Conservation (phyloP, 176 grass and related monocot genomes). For the Luzula sylvatica region DNA sequence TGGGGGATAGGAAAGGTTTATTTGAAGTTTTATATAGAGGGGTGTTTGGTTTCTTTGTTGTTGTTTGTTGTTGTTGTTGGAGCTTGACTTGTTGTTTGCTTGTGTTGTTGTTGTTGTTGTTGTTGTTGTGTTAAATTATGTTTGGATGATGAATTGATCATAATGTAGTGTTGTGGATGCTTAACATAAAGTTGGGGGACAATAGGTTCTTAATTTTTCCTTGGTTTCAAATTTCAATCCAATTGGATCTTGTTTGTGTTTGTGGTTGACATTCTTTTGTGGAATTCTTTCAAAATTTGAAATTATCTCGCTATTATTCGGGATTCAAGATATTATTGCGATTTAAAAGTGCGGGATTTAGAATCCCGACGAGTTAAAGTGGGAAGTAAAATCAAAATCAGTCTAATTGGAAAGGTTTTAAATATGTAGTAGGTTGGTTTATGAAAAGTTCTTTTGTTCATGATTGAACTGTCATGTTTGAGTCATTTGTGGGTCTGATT, state of each 20-base stretch:
- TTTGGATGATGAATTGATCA: conserved; percentile 10
- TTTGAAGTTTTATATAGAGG: conserved; percentile 13
- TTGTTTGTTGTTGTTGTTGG: conserved; percentile 3
- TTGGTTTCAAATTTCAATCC: background rate
- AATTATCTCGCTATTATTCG: conserved; percentile 1
- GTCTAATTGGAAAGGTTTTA: too few relatives aligned
- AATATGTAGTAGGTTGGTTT: too few relatives aligned
- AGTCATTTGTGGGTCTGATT: too few relatives aligned
- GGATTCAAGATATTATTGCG: too few relatives aligned
- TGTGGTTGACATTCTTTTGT: conserved; percentile 2
- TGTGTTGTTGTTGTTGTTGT: conserved; percentile 10
- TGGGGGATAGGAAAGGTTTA: conserved; percentile 22
- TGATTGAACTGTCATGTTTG: too few relatives aligned
- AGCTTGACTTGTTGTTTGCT: conserved; percentile 6
- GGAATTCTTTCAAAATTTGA: conserved; percentile 5
- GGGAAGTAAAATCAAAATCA: too few relatives aligned
- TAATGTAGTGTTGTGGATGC: conserved; percentile 2
- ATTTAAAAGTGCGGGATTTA: too few relatives aligned
- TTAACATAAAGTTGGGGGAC: conserved; percentile 21
- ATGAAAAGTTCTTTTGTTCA: too few relatives aligned
- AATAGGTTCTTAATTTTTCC: conserved; percentile 13
- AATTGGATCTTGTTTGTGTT: background rate
- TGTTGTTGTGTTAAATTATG: conserved; percentile 22
- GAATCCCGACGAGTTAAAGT: too few relatives aligned
- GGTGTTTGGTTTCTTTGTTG: conserved; percentile 15